These are phyloP conservation scores for Euclidium syriacum DNA, from an alignment of 345 rosid genomes.

Conservation along the genomic window DNA sequence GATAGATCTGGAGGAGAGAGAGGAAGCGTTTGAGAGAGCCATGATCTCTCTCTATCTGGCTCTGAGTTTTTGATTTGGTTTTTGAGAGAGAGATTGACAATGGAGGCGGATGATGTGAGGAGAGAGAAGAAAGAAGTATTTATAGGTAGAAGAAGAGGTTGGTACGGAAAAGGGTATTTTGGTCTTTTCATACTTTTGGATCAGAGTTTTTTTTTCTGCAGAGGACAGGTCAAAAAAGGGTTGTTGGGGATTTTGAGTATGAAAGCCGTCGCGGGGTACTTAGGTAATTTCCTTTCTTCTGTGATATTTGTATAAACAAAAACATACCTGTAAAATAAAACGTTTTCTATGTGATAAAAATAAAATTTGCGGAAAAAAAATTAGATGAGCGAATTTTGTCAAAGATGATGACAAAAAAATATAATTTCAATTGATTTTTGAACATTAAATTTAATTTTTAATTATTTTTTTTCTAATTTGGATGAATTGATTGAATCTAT, in stretches of 20 bases:
- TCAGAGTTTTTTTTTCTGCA: too few relatives aligned
- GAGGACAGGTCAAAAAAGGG: background rate
- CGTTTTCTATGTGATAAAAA: too few relatives aligned
- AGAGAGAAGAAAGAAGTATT: constrained; percentile 20
- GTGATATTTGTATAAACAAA: too few relatives aligned
- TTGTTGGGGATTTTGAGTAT: constrained; percentile 12
- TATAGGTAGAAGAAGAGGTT: constrained; percentile 16
- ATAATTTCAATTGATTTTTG: too few relatives aligned
- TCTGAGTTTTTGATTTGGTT: constrained; percentile 1
- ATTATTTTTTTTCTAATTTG: too few relatives aligned
- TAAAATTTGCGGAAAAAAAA: too few relatives aligned
- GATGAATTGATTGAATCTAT: too few relatives aligned
- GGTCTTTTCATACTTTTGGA: constrained; percentile 4
- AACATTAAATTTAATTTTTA: too few relatives aligned
- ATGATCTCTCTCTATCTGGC: constrained; percentile 28
- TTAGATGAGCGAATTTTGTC: too few relatives aligned
- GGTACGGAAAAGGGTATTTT: constrained; percentile 29
- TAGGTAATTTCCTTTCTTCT: background rate
- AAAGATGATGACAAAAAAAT: too few relatives aligned
- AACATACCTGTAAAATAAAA: background rate
- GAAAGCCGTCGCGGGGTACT: constrained; percentile 12
- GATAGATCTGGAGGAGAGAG: constrained; percentile 37
- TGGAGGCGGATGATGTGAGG: constrained; percentile 25
- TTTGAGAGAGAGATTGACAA: constrained; percentile 10
- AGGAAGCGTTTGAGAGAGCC: constrained; percentile 52